phyloP scores from a whole-genome alignment of 192 early-diverging fungal genomes.

The Coemansia sp. region DNA sequence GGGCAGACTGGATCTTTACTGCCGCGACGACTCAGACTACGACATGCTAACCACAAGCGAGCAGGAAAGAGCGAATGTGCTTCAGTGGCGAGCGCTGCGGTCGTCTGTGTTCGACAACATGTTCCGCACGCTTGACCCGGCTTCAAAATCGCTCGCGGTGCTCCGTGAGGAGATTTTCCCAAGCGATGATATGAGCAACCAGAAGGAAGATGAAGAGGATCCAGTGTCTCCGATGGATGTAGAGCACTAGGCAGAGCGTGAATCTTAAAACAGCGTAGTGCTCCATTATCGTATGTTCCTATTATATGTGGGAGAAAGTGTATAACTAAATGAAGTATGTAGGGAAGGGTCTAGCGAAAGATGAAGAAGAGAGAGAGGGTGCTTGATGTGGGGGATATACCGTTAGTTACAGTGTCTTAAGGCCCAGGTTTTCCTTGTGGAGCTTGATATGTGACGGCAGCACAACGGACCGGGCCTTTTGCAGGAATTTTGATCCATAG shows the following conservation, averaged over 20 bases:
- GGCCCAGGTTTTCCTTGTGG: slow-evolving; percentile 38
- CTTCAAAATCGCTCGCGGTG: slow-evolving; percentile 30
- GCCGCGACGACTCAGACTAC: slow-evolving; percentile 51
- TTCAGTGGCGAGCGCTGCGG: slow-evolving; percentile 51
- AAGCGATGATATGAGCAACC: neutral
- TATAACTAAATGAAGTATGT: neutral
- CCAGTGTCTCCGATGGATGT: slow-evolving; percentile 8
- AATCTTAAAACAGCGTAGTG: neutral
- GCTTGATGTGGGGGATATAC: neutral
- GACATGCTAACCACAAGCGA: slow-evolving; percentile 48
- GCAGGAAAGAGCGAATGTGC: slow-evolving; percentile 37
- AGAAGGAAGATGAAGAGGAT: neutral
- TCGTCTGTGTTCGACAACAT: slow-evolving; percentile 38
- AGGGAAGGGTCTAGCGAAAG: neutral
- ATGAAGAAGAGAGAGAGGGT: neutral
- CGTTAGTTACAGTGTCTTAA: slow-evolving; percentile 15
- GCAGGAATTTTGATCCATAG: slow-evolving; percentile 50
- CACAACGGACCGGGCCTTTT: slow-evolving; percentile 30
- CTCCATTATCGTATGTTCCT: neutral
- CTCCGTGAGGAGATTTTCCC: slow-evolving; percentile 32
- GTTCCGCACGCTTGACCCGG: slow-evolving; percentile 41
- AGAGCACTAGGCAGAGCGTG: neutral
- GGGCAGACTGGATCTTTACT: slow-evolving; percentile 40
- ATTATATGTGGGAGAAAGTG: neutral
- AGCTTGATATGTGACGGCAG: slow-evolving; percentile 52